Base-by-base conservation (phyloP, 164 flowering plant species). In the Macadamia tetraphylla region DNA sequence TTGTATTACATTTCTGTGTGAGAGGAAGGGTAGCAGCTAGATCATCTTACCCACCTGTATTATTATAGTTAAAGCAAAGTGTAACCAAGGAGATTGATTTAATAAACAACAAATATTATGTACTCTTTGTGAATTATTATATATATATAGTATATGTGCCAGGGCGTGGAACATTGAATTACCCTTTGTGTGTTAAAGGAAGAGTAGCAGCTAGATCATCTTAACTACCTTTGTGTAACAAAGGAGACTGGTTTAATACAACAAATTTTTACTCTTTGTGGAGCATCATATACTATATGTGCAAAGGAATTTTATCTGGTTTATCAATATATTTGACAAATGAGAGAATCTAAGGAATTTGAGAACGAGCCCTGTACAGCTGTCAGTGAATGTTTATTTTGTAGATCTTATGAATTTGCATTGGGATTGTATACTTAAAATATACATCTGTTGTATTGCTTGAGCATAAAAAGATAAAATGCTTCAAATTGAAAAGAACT, bases 1-100 rank as follows among this genome's bases (percentile, higher is more conserved):
- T 13, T 60, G 63, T 70, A 29, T 67, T 48, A 60, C 49, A 14
- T 48, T 15, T 63, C 7, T 71, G 35, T 65, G 30, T 62, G 61
- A 55, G 66, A 43, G 52, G 51, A 62, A 13, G 42, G 48, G 30
- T 69, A 58, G 46, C 18, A 17, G 42, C 32, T 12, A 40, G 15
- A 48, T 56, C 30, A 43, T 68, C 35, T 67, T 48, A 60, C 51
- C 69, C 4, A 49, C 31, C 64, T 63, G 18, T 63, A 40, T 62
- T 68, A 48, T 51, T 75, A 46, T 67, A 63, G 64, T 75, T 61
- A 56, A 64, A 67, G 58, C 30, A 56, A 31, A 52, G 65, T 73
- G 64, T 60, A 62, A 67, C 31, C 42, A 52, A 58, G 60, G 74
- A 43, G 67, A 60, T 1, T 14, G 67, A 75, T 51, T 35, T 29